These are phyloP conservation scores for Carnegiea gigantea DNA, from an alignment of 179 eudicot species.

Conservation along the genomic window DNA sequence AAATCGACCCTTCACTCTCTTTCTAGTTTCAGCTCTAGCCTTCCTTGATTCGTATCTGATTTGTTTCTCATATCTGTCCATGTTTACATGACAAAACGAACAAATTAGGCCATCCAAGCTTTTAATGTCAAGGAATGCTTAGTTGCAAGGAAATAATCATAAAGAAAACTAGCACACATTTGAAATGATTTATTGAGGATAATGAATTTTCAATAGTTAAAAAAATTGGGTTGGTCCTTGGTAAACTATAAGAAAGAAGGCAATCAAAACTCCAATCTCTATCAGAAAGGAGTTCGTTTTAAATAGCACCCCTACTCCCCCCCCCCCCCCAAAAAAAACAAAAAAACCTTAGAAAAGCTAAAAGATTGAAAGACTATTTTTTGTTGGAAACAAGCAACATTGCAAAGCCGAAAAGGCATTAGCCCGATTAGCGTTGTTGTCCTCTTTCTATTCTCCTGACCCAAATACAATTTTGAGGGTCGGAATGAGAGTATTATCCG, in stretches of 20 bases:
- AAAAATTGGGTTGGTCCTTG: background rate
- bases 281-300: too few relatives aligned
- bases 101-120: background rate
- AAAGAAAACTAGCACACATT: background rate
- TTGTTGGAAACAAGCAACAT: too few relatives aligned
- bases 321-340: too few relatives aligned
- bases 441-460: too few relatives aligned
- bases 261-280: background rate
- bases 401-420: too few relatives aligned
- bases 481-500: too few relatives aligned
- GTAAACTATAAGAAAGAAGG: too few relatives aligned
- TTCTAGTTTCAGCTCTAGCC: constrained; percentile 44
- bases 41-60: constrained; percentile 46
- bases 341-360: background rate
- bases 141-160: background rate
- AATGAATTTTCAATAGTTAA: background rate
- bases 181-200: background rate
- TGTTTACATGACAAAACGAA: background rate
- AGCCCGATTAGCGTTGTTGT: too few relatives aligned
- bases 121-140: background rate
- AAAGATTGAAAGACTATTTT: background rate
- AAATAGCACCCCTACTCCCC: too few relatives aligned
- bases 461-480: too few relatives aligned
- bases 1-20: constrained; percentile 32
- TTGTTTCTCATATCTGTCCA: constrained; percentile 38